These are phyloP conservation scores for Diplodia mutila DNA, from an alignment of 2,329 filamentous ascomycete species.

Conservation along the genomic window DNA sequence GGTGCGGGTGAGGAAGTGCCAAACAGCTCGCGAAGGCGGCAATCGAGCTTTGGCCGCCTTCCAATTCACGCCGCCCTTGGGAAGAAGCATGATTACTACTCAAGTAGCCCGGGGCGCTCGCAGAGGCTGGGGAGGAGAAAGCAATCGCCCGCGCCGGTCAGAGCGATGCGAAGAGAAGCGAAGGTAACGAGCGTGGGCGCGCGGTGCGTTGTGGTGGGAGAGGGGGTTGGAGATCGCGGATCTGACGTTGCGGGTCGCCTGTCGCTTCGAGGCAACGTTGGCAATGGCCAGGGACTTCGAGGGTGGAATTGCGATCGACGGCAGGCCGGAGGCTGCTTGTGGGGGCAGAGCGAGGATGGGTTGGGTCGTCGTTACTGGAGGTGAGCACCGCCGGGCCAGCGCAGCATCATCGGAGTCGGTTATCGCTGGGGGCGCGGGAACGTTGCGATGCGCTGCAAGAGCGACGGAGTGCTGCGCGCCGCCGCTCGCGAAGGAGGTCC, in stretches of 20 bases:
- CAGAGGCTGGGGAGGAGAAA: conserved; percentile 26
- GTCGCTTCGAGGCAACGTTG: conserved; percentile 14
- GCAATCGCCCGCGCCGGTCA: conserved; percentile 30
- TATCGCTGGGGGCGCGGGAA: conserved; percentile 1
- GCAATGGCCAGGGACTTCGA: conserved; percentile 11
- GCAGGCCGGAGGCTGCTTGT: not conserved
- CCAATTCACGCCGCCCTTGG: conserved; percentile 89
- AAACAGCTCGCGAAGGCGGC: conserved; percentile 71
- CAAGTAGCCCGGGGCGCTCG: conserved; percentile 9
- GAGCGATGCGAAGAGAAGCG: conserved; percentile 26
- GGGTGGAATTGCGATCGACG: conserved; percentile 18
- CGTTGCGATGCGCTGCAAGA: conserved; percentile 14
- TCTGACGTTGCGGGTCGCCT: not conserved
- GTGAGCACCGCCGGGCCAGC: conserved; percentile 19
- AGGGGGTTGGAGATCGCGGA: conserved; percentile 20
- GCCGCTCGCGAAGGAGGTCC: conserved; percentile 12
- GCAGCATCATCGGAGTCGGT: conserved; percentile 9
- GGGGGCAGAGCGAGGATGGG: not conserved
- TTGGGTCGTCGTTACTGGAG: conserved; percentile 10
- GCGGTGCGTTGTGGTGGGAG: conserved; percentile 10
- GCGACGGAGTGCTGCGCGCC: conserved; percentile 1
- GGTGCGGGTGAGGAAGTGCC: conserved; percentile 70
- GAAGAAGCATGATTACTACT: conserved; percentile 72
- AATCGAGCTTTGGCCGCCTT: conserved; percentile 82
- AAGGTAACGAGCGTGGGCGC: conserved; percentile 26